Evolutionary conservation across 2,329 filamentous ascomycete species (phyloP), one percentile per base, ranked within the genome.

Genomic region (Venturia asperata): DNA sequence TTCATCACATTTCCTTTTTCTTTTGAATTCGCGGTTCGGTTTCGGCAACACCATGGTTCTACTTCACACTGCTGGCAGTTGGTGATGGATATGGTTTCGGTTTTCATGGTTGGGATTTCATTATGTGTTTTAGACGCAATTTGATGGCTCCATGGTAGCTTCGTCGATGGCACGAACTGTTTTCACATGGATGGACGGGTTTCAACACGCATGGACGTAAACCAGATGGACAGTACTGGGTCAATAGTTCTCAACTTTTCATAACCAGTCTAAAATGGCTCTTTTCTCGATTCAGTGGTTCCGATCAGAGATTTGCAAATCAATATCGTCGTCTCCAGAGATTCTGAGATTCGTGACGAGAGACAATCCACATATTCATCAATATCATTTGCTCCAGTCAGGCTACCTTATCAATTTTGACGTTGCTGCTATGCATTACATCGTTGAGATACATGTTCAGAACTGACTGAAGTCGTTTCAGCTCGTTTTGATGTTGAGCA

Each of bases 31-130:
- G 47, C 47, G 47, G 19, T 56, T 37, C 30, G 11, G 19, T 37
- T 19, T 56, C 52, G 52, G 52, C 19, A 58, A 10, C 13, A 6
- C 15, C 30, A 58, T 58, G 27, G 24, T 19, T 37, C 13, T 13
- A n/a, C 17, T 52, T 52, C 47, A 52, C 47, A 52, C 47, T 52
- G 47, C 47, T 52, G 52, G 27, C 52, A 34, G 52, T 27, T 37
- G 30, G 19, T 37, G 11, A 21, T n/a, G 30, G 30, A 34, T 2
- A 9, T 15, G 5, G 1, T 19, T 19, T 27, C 47, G 24, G 17
- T 19, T 1, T 34, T 37, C 27, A 21, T 58, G 17, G 52, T 27
- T 58, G 52, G 52, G 15, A 37, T 37, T 58, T 58, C 52, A 58
- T 37, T 11, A 58, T 58, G 30, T 58, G 37, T 37, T 19, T 6